Evolutionary conservation across 2,329 filamentous ascomycete species (phyloP), one percentile per base, ranked within the genome.

Genomic region (Stemphylium lycopersici): DNA sequence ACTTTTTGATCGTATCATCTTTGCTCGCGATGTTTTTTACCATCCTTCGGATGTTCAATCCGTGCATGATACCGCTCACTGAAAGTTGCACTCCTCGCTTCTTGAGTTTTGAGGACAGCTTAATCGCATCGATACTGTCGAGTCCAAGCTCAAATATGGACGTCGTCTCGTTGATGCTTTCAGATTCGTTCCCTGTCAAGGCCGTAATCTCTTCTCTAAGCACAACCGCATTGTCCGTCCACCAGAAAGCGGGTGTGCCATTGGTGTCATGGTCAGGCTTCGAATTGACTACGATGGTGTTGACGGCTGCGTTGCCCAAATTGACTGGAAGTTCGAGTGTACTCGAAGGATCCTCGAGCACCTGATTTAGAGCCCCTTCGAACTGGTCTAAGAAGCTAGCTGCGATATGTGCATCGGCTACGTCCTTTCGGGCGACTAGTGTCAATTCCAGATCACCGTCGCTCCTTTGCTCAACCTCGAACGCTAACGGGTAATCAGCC

Each of bases 61-160:
- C 81, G 47, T 84, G 87, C 81, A 96, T 89, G 18, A 97, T 87
- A n/a, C 82, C 80, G 61, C 90, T 90, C n/a, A 93, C 86, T 0
- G 87, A 78, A 10, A 96, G 71, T 0, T 77, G 69, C 16, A 95
- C 77, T 0, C 82, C 83, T 4, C 76, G 74, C 39, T 81, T 83
- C 59, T 84, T 89, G 2, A 96, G 79, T 48, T 86, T 83, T 0
- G 91, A 87, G 0, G 90, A 89, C 0, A 97, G 78, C 65, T 91
- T 96, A 72, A 97, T 93, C 1, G 89, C 84, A 73, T 97, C 93
- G 53, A 97, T 96, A 67, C 93, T 96, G 77, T 97, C 93, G 6
- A 97, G 81, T 0, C 93, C 93, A 29, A 97, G 81, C 63, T 93
- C 87, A 34, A 96, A 87, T 10, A 97, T 84, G 0, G 88, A 88